Evolutionary conservation across 2,329 filamentous ascomycete species (phyloP), one percentile per base, ranked within the genome.

Genomic region (Aspergillus texensis): DNA sequence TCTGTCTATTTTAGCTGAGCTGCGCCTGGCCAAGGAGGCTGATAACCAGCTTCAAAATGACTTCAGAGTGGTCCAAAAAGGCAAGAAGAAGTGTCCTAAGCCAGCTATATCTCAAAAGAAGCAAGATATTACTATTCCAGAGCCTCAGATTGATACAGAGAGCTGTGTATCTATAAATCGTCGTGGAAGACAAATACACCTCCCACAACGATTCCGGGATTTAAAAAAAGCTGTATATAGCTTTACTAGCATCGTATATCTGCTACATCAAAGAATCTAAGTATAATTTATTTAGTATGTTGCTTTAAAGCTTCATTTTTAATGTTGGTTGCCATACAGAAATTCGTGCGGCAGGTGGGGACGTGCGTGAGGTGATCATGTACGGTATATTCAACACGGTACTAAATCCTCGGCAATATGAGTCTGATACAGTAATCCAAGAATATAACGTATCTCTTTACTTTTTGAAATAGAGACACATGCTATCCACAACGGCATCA

Each of bases 101-200:
- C 36, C 14, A 39, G 36, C 36, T 39, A 39, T 8, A 39, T 8
- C 36, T 39, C 36, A 8, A 39, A 39, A 39, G 36, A 39, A 39
- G 14, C 36, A 39, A 39, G 36, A 39, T 39, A 39, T 39, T 39
- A 39, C 36, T 39, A 39, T 39, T 8, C 36, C 36, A 39, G 41
- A 45, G 41, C n/a, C 41, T 45, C 6, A 45, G 41, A 45, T 45
- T 45, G 12, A 45, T 45, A 10, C 8, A 8, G n/a, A 45, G 41
- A 3, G 41, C 41, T 21, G n/a, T 45, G 10, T 45, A 45, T 11
- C 41, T 21, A 5, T 45, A 45, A 45, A 45, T 45, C n/a, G 10
- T 48, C 45, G 21, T 48, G 45, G 60, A 1, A 4, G 36, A 70
- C 45, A 68, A 56, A 52, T 78, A 78, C 60, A 65, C 69, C 24